Conservation (phyloP, 495 filamentous ascomycete genomes). For the Talaromyces borbonicus region DNA sequence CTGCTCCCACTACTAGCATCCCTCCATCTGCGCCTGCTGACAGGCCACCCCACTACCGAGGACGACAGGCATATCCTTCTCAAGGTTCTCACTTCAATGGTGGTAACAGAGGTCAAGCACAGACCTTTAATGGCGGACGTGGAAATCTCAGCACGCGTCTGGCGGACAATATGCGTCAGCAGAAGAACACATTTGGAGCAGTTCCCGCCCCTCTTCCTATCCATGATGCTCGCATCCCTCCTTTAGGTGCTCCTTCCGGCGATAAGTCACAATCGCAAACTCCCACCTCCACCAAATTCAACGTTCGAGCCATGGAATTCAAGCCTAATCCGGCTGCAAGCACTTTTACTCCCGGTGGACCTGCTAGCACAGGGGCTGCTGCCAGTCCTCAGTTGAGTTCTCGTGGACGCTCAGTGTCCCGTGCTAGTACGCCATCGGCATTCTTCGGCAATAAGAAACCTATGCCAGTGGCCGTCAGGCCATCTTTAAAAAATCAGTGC, state of each 20-base stretch:
- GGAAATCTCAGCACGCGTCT: conserved; percentile 45
- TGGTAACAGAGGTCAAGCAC: conserved; percentile 28
- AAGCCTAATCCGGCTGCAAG: conserved; percentile 69
- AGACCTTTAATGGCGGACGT: conserved; percentile 31
- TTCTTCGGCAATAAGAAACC: conserved; percentile 57
- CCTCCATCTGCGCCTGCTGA: conserved; percentile 29
- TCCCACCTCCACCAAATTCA: conserved; percentile 55
- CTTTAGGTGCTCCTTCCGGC: conserved; percentile 38
- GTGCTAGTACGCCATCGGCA: conserved; percentile 36
- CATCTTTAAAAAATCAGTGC: conserved; percentile 55
- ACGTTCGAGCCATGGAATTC: conserved; percentile 77
- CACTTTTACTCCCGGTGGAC: conserved; percentile 63
- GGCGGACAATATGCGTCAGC: conserved; percentile 44
- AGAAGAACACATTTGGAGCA: conserved; percentile 36
- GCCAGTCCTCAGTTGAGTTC: conserved; percentile 55
- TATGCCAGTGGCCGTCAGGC: conserved; percentile 38
- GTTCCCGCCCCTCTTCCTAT: conserved; percentile 48
- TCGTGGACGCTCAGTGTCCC: conserved; percentile 40
- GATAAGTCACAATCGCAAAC: conserved; percentile 40
- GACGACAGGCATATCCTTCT: conserved; percentile 37
- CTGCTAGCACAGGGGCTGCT: conserved; percentile 41
- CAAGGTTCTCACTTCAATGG: conserved; percentile 33
- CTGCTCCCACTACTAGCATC: conserved; percentile 16
- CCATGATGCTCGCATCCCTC: conserved; percentile 39
- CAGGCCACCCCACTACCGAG: conserved; percentile 31